These are phyloP conservation scores for Fusarium sp. DNA, from an alignment of 2,329 filamentous ascomycete genomes.

Conservation along the genomic window DNA sequence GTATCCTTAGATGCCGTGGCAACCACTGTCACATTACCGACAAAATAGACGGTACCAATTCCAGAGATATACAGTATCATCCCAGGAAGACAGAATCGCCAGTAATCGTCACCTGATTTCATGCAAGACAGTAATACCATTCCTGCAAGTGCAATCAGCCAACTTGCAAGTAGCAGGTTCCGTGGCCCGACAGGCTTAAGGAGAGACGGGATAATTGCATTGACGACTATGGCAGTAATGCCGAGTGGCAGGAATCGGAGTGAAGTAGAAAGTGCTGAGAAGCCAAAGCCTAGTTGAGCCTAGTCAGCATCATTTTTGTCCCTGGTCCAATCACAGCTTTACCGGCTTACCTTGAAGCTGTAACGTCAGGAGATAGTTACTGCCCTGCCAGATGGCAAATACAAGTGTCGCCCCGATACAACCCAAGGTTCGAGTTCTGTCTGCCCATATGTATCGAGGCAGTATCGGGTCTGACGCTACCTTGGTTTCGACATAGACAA, in stretches of 20 bases:
- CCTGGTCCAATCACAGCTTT: neutral
- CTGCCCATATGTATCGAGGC: neutral
- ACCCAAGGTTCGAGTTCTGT: neutral
- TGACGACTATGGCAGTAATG: neutral
- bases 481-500: neutral
- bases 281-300: neutral
- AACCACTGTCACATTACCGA: neutral
- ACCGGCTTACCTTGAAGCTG: neutral
- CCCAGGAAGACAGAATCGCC: neutral
- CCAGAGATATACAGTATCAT: neutral
- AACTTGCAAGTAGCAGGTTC: neutral
- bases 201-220: neutral
- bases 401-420: neutral
- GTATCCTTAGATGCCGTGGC: neutral
- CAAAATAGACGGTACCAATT: neutral
- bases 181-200: neutral
- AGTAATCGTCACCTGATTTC: neutral
- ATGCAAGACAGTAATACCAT: neutral
- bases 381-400: neutral
- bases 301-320: neutral
- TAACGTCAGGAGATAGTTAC: neutral
- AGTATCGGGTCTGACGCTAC: neutral
- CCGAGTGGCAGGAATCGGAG: neutral
- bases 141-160: neutral
- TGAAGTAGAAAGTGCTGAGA: neutral